Evolutionary conservation across 306 rosid species (phyloP).

Genomic region (Gillenia trifoliata): DNA sequence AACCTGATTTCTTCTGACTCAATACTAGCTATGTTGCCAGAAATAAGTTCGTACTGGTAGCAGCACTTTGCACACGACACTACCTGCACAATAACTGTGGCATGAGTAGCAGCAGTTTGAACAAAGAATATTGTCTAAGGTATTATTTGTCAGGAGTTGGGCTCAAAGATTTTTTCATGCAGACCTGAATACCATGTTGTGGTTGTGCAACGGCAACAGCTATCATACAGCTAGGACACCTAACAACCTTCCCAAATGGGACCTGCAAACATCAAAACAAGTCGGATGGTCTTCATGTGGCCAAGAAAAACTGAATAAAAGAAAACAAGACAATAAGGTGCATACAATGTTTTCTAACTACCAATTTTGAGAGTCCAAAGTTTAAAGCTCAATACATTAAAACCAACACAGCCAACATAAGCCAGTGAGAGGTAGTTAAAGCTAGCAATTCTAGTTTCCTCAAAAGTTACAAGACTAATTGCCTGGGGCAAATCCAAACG

Average conservation of each 20-base stretch:
- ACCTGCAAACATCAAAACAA: slow-evolving; percentile 46
- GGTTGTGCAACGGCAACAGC: slow-evolving; percentile 96
- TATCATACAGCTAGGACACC: slow-evolving; percentile 81
- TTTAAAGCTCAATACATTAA: slow-evolving; percentile 3
- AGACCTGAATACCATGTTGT: slow-evolving; percentile 93
- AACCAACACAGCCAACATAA: not conserved
- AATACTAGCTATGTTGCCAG: slow-evolving; percentile 71
- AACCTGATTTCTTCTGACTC: slow-evolving; percentile 97
- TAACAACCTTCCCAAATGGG: slow-evolving; percentile 89
- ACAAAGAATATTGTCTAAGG: not conserved
- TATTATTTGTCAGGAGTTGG: not conserved
- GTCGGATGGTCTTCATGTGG: not conserved
- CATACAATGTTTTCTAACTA: slow-evolving; percentile 3
- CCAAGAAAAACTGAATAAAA: not conserved
- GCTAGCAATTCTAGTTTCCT: not conserved
- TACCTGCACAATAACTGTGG: slow-evolving; percentile 50
- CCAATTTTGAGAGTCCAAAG: slow-evolving; percentile 6
- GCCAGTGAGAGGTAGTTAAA: not conserved
- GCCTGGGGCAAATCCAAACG: not conserved
- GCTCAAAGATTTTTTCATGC: not conserved
- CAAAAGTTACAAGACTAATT: not conserved
- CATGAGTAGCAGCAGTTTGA: not conserved
- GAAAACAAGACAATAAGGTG: not conserved
- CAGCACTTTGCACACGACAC: slow-evolving; percentile 90
- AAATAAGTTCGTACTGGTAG: slow-evolving; percentile 85